Evolutionary conservation across 768 basidiomycete genomes (phyloP).

Genomic region (Tylopilus rubrobrunneus): DNA sequence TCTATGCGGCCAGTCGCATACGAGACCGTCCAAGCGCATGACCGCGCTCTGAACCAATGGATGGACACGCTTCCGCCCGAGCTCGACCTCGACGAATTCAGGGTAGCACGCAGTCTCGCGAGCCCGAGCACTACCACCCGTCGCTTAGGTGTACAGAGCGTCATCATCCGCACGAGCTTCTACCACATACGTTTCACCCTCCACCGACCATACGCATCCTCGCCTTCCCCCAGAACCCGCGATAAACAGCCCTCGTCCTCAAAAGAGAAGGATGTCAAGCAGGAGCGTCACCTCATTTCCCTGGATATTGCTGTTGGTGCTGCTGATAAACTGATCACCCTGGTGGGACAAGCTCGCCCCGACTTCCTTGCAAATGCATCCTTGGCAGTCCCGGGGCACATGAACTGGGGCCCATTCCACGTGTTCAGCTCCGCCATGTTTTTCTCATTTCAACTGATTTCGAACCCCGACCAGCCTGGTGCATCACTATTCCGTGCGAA

Average conservation of each 20-base stretch:
- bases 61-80: constrained; percentile 72
- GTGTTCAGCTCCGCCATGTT: constrained; percentile 87
- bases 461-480: constrained; percentile 75
- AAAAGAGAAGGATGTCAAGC: constrained; percentile 24
- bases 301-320: constrained; percentile 72
- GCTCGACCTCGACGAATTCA: constrained; percentile 73
- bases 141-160: constrained; percentile 74
- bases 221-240: constrained; percentile 20
- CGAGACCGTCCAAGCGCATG: constrained; percentile 67
- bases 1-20: constrained; percentile 79
- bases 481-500: constrained; percentile 73
- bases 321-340: constrained; percentile 74
- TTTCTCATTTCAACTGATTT: constrained; percentile 85
- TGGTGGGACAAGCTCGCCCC: constrained; percentile 71
- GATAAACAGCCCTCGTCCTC: constrained; percentile 32
- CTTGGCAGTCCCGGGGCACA: constrained; percentile 73
- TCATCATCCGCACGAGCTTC: constrained; percentile 73
- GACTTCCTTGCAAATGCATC: constrained; percentile 70
- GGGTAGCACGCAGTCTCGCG: constrained; percentile 67
- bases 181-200: constrained; percentile 83
- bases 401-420: constrained; percentile 82
- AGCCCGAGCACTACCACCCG: constrained; percentile 56
- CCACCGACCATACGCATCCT: constrained; percentile 67
- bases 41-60: constrained; percentile 69
- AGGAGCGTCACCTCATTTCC: constrained; percentile 49